Percentiles rank a stretch among this genome's conserved stretches.
Evolutionary conservation across 345 rosid genomes (phyloP).

Genomic region (Melaleuca quinquenervia): DNA sequence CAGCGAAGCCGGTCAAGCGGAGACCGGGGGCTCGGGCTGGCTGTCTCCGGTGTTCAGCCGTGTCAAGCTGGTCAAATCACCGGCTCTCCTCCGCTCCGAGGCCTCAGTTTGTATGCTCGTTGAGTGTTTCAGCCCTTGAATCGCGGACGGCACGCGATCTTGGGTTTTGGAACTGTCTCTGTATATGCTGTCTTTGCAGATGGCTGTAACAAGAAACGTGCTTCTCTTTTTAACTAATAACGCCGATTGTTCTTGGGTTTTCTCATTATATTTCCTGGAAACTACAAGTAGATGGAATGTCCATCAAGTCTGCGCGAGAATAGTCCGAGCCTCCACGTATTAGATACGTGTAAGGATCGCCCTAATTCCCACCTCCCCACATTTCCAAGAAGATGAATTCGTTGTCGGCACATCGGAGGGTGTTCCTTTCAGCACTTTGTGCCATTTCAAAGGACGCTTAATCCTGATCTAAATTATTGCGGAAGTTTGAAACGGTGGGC

Average conservation of each 20-base stretch:
- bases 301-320: not conserved
- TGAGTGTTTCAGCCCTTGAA: slow-evolving; percentile 8
- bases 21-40: not conserved
- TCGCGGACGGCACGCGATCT: not conserved
- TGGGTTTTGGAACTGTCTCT: not conserved
- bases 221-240: rapidly evolving
- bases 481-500: not conserved
- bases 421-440: not conserved
- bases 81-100: not conserved
- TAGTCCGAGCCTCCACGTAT: not conserved
- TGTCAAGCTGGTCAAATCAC: not conserved
- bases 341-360: not conserved
- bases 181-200: not conserved
- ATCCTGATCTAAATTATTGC: not conserved
- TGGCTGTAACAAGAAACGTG: not conserved
- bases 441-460: not conserved
- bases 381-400: not conserved
- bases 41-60: slow-evolving; percentile 1
- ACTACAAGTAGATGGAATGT: not conserved
- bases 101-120: slow-evolving; percentile 5
- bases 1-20: not conserved
- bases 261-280: not conserved
- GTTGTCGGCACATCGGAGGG: not conserved
- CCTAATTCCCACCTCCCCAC: not conserved
- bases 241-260: not conserved